Conservation (phyloP, 2,329 filamentous ascomycete species). For the Thelonectria blattea region DNA sequence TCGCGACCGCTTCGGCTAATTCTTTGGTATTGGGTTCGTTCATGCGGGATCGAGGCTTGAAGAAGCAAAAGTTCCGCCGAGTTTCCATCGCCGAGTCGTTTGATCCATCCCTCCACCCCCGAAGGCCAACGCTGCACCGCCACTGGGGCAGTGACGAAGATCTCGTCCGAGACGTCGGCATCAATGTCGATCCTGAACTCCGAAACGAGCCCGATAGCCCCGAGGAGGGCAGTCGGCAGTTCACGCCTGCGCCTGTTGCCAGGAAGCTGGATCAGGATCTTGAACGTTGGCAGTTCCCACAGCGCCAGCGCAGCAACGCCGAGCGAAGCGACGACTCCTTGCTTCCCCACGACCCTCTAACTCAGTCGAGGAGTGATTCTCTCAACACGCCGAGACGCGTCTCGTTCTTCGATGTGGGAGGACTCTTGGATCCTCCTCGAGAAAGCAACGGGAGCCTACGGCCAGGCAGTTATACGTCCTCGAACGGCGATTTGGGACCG, state of each 20-base stretch:
- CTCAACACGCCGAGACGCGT: constrained; percentile 51
- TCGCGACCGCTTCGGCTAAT: constrained; percentile 87
- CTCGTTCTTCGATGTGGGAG: constrained; percentile 86
- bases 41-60: constrained; percentile 85
- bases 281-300: constrained; percentile 56
- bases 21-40: constrained; percentile 91
- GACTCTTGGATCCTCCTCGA: constrained; percentile 64
- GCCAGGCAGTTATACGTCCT: constrained; percentile 51
- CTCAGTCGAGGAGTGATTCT: constrained; percentile 35
- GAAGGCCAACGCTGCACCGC: constrained; percentile 60
- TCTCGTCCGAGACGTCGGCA: constrained; percentile 79
- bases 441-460: constrained; percentile 43
- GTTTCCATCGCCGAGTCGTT: constrained; percentile 68
- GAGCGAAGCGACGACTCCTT: constrained; percentile 55
- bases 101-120: constrained; percentile 50
- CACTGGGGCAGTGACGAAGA: constrained; percentile 93
- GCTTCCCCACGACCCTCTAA: constrained; percentile 44
- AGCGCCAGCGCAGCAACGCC: constrained; percentile 45
- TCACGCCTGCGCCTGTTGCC: constrained; percentile 46
- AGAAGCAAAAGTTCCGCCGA: constrained; percentile 83
- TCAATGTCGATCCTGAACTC: constrained; percentile 65
- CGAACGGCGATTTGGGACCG: constrained; percentile 47
- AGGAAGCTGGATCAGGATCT: constrained; percentile 46
- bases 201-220: constrained; percentile 45
- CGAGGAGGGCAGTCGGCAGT: constrained; percentile 40